Evolutionary conservation across 2,329 filamentous ascomycete genomes (phyloP).

Genomic region (Canariomyces notabilis): DNA sequence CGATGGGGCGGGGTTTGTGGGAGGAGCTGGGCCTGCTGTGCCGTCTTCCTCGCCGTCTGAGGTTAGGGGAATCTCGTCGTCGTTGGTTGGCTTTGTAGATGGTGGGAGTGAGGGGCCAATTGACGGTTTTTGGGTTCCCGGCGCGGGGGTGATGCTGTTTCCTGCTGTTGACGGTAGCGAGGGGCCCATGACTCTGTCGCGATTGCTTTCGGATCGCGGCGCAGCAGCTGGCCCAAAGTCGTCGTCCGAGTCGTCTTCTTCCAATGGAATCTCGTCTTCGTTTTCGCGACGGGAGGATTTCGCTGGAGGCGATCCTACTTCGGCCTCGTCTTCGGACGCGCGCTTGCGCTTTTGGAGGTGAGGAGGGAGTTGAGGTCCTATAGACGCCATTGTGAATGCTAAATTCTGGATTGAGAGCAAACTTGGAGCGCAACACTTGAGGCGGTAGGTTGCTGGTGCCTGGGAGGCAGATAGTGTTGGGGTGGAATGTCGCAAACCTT

Average conservation of each 20-base stretch:
- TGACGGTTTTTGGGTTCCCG: slow-evolving; percentile 1
- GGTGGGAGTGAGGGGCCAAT: slow-evolving; percentile 23
- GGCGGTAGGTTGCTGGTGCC: too few relatives aligned
- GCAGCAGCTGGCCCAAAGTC: slow-evolving; percentile 39
- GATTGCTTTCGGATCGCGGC: slow-evolving; percentile 15
- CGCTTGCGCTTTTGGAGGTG: slow-evolving; percentile 62
- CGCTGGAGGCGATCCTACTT: slow-evolving; percentile 37
- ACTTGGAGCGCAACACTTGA: neutral
- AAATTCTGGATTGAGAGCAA: neutral
- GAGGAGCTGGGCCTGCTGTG: slow-evolving; percentile 28
- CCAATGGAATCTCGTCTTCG: slow-evolving; percentile 45
- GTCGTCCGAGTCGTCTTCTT: slow-evolving; percentile 39
- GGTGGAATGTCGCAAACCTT: neutral
- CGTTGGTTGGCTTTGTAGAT: slow-evolving; percentile 27
- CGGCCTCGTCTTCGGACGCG: slow-evolving; percentile 39
- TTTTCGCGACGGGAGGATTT: slow-evolving; percentile 48
- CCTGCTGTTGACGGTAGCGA: slow-evolving; percentile 19
- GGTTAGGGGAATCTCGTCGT: slow-evolving; percentile 39
- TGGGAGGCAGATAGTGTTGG: too few relatives aligned
- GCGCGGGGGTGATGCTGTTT: slow-evolving; percentile 4
- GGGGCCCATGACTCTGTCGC: slow-evolving; percentile 6
- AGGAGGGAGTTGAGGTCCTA: slow-evolving; percentile 66
- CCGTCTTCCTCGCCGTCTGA: slow-evolving; percentile 35
- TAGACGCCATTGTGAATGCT: slow-evolving; percentile 53
- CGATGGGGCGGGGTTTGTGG: slow-evolving; percentile 20